Base-by-base conservation (phyloP, 1,139 yeast genomes). In the Pichia sp. region DNA sequence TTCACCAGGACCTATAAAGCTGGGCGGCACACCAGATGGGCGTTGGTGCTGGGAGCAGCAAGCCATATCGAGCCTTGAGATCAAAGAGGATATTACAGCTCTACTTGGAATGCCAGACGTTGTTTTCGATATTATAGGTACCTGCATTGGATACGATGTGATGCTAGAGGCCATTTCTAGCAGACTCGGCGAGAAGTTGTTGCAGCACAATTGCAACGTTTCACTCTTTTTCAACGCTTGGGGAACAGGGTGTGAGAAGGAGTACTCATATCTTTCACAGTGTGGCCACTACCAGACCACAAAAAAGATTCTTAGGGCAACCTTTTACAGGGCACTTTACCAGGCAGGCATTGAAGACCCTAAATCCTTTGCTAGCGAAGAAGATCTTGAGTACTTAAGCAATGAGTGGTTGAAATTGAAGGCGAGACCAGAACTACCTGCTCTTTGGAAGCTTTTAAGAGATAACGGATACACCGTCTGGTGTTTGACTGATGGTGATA, bases 71-170 rank as follows among this genome's bases (percentile, higher is more conserved):
- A n/a, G n/a, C n/a, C n/a, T n/a, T n/a, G n/a, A n/a, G n/a, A n/a
- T n/a, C n/a, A 17, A 31, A 19, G 19, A 31, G 17, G 10, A 24
- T 9, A 17, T 10, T 31, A 5, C n/a, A n/a, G n/a, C n/a, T n/a
- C n/a, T n/a, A n/a, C n/a, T n/a, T n/a, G n/a, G n/a, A 10, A 53
- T 53, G 57, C 57, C 57, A 25, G 54, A 53, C 36, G 47, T 53
- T 33, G 55, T 53, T 15, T 53, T 53, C 37, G 57, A 53, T 40
- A 52, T 53, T 23, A 54, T 53, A 21, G 57, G 57, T 36, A 53
- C 57, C 19, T 52, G 55, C 32, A 52, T 53, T 35, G 48, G 54
- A 3, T 53, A 53, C 39, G 52, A 52, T 31, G 50, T 47, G 12
- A 47, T 46, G 36, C 44, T 53, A 10, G 47, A 40, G 11, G 57